Percentiles rank a stretch among this genome's conserved stretches.
Conservation (phyloP, 2,329 filamentous ascomycete species). For the Arthrobotrys iridis region DNA sequence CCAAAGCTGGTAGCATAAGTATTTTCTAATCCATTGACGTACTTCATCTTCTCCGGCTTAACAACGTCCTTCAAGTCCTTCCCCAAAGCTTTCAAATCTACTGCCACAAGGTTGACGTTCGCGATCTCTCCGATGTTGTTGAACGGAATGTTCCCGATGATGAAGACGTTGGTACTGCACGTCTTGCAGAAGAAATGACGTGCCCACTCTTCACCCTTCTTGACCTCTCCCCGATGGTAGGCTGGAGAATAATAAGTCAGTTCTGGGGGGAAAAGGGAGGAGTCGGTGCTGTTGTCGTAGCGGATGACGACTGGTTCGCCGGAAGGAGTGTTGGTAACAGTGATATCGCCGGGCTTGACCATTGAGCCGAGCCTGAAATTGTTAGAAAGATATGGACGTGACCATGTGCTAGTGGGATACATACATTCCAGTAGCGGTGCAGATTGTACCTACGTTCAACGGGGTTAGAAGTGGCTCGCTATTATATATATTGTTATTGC, state of each 20-base stretch:
- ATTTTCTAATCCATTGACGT: constrained; percentile 22
- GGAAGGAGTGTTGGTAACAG: constrained; percentile 40
- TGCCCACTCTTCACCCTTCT: constrained; percentile 17
- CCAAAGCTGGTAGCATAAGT: background rate
- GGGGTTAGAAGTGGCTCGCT: background rate
- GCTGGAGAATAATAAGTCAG: constrained; percentile 40
- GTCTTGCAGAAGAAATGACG: constrained; percentile 47
- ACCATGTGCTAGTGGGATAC: background rate
- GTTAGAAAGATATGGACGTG: background rate
- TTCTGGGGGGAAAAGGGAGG: constrained; percentile 35
- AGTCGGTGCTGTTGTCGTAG: constrained; percentile 30
- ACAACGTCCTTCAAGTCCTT: constrained; percentile 36
- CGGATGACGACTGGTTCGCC: constrained; percentile 21
- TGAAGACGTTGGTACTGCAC: constrained; percentile 40
- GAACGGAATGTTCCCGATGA: constrained; percentile 29
- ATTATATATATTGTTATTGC: background rate
- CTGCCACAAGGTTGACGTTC: constrained; percentile 13
- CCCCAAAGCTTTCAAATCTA: constrained; percentile 39
- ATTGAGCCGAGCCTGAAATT: constrained; percentile 13
- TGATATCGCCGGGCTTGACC: constrained; percentile 28
- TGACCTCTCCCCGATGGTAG: constrained; percentile 9
- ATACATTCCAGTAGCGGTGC: constrained; percentile 36
- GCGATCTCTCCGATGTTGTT: constrained; percentile 20
- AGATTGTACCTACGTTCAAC: constrained; percentile 30
- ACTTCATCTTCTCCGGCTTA: constrained; percentile 21